phyloP scores from a whole-genome alignment of 257 asterid species.

The Primulina huaijiensis region DNA sequence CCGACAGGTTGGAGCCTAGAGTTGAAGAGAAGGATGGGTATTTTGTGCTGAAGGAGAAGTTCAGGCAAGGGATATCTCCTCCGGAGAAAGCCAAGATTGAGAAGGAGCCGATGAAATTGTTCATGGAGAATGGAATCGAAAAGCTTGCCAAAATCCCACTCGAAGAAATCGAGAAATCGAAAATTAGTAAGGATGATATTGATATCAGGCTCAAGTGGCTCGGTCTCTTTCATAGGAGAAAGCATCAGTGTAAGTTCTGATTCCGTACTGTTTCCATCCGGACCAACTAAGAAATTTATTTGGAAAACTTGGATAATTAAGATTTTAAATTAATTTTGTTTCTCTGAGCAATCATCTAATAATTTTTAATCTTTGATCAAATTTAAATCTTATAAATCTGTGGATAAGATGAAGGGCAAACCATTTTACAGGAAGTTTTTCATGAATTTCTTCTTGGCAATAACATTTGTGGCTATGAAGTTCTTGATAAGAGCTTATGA shows the following conservation, averaged over 20 bases:
- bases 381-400: too few species aligned
- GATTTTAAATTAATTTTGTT: neutral
- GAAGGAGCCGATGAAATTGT: conserved; percentile 82
- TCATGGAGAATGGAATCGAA: conserved; percentile 79
- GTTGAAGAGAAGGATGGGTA: conserved; percentile 75
- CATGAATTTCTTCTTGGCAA: neutral
- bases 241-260: conserved; percentile 70
- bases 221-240: conserved; percentile 89
- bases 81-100: conserved; percentile 83
- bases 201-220: conserved; percentile 96
- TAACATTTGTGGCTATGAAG: neutral
- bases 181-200: conserved; percentile 73
- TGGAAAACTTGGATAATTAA: neutral
- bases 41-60: conserved; percentile 77
- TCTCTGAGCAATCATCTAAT: neutral
- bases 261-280: neutral
- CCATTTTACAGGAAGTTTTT: too few species aligned
- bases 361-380: neutral
- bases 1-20: conserved; percentile 66
- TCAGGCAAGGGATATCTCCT: conserved; percentile 76
- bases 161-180: conserved; percentile 72
- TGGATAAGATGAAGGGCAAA: neutral
- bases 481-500: neutral
- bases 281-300: neutral
- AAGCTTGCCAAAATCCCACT: conserved; percentile 59